Evolutionary conservation across 768 basidiomycete species (phyloP).

Genomic region (Boletus rufocinnamomeus): DNA sequence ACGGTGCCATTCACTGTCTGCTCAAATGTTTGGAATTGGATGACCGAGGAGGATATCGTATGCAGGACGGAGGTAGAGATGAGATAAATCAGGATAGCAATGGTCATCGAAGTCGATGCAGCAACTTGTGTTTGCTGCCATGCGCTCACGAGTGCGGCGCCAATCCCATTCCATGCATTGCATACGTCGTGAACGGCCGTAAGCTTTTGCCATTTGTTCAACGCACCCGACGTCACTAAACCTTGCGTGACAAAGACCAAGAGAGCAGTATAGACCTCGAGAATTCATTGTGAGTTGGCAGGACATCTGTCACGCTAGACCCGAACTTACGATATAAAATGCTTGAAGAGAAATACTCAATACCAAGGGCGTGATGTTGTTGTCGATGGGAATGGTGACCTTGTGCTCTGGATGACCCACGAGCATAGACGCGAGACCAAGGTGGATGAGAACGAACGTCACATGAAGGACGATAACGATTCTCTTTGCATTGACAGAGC

Average conservation of each 20-base stretch:
- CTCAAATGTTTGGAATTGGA: neutral
- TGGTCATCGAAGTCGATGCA: neutral
- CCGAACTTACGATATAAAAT: neutral
- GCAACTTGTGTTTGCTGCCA: neutral
- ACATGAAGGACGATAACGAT: neutral
- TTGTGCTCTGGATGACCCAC: neutral
- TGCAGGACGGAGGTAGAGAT: neutral
- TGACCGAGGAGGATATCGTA: neutral
- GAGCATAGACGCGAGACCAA: neutral
- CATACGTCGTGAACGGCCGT: neutral
- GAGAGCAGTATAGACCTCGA: neutral
- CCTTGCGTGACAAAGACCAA: neutral
- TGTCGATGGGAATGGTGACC: neutral
- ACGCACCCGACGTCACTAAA: neutral
- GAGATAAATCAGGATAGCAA: neutral
- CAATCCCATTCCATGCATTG: neutral
- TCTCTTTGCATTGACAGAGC: neutral
- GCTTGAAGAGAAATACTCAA: neutral
- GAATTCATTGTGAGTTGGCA: neutral
- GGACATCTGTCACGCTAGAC: neutral
- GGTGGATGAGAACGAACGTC: neutral
- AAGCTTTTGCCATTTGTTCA: neutral
- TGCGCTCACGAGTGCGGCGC: neutral
- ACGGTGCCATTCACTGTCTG: neutral
- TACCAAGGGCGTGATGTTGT: neutral